phyloP scores from a whole-genome alignment of 495 filamentous ascomycete genomes.

The Tuber indicum region DNA sequence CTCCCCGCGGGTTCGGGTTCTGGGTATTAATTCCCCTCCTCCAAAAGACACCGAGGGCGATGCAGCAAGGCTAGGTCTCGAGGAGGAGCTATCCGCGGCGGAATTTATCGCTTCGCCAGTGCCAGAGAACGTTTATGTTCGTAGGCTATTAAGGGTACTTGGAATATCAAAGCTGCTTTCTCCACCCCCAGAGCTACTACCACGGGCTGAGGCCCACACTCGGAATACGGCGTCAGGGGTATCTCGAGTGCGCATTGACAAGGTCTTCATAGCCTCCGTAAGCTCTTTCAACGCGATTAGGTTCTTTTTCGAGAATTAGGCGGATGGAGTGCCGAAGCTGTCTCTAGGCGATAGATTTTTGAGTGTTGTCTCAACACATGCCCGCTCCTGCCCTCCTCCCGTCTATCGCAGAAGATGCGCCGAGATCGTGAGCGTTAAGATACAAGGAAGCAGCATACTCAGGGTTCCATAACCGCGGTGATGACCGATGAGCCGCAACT shows the following conservation, averaged over 20 bases:
- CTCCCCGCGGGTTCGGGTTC: conserved; percentile 55
- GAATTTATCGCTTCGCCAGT: conserved; percentile 45
- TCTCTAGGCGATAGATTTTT: conserved; percentile 31
- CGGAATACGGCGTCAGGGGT: conserved; percentile 80
- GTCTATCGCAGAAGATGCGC: conserved; percentile 17
- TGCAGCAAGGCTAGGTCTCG: conserved; percentile 47
- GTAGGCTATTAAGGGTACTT: too few relatives aligned
- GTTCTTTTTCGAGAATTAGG: conserved; percentile 34
- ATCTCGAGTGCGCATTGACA: conserved; percentile 77
- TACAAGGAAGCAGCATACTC: conserved; percentile 58
- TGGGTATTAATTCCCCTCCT: conserved; percentile 32
- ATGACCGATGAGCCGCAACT: conserved; percentile 39
- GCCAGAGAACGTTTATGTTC: conserved; percentile 55
- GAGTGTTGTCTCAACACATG: conserved; percentile 46
- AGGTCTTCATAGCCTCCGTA: conserved; percentile 73
- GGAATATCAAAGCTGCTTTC: conserved; percentile 57
- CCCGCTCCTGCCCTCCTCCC: conserved; percentile 45
- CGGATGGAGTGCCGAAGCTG: conserved; percentile 27
- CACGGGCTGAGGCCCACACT: conserved; percentile 61
- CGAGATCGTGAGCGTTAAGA: conserved; percentile 24
- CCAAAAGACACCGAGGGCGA: conserved; percentile 44
- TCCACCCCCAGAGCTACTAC: conserved; percentile 44
- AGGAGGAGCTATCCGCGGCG: conserved; percentile 46
- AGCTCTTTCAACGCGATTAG: conserved; percentile 53
- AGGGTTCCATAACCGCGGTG: conserved; percentile 79